These are phyloP conservation scores for Paramecium caudatum DNA, from an alignment of 73 alveolate species.

Conservation along the genomic window DNA sequence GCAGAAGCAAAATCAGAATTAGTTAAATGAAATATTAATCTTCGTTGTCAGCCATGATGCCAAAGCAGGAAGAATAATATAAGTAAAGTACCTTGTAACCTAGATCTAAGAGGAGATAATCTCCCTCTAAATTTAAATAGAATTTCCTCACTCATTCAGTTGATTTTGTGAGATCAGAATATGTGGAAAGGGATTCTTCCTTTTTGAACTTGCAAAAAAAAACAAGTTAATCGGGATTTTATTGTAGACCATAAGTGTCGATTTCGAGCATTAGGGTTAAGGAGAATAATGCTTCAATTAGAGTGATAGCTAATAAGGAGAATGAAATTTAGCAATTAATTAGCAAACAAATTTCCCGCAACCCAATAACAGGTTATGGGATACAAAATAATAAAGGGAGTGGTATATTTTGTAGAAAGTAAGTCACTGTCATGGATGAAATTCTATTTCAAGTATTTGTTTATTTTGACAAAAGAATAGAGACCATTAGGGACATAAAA, in stretches of 20 bases:
- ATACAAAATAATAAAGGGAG: background rate
- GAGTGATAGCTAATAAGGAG: slow-evolving; percentile 34
- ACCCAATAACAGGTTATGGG: slow-evolving; percentile 29
- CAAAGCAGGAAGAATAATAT: background rate
- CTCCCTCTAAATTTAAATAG: slow-evolving; percentile 3
- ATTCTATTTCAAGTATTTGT: background rate
- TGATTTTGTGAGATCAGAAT: background rate
- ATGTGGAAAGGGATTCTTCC: slow-evolving; percentile 12
- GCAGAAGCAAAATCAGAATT: background rate
- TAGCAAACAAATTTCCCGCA: background rate
- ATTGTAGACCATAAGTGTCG: slow-evolving; percentile 30
- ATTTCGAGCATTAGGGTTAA: background rate
- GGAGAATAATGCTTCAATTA: background rate
- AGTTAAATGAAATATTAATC: slow-evolving; percentile 8
- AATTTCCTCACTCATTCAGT: background rate
- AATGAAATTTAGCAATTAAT: background rate
- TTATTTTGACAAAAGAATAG: background rate
- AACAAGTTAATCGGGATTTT: slow-evolving; percentile 48
- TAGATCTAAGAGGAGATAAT: slow-evolving; percentile 1
- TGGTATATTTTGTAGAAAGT: slow-evolving; percentile 5
- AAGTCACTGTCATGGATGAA: slow-evolving; percentile 10
- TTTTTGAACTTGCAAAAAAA: background rate
- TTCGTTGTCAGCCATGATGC: background rate
- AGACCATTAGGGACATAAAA: background rate
- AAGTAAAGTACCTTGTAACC: background rate